Percentiles rank a stretch among this genome's conserved stretches.
phyloP scores from a whole-genome alignment of 2,329 filamentous ascomycete genomes.

The Colletotrichum salicis region DNA sequence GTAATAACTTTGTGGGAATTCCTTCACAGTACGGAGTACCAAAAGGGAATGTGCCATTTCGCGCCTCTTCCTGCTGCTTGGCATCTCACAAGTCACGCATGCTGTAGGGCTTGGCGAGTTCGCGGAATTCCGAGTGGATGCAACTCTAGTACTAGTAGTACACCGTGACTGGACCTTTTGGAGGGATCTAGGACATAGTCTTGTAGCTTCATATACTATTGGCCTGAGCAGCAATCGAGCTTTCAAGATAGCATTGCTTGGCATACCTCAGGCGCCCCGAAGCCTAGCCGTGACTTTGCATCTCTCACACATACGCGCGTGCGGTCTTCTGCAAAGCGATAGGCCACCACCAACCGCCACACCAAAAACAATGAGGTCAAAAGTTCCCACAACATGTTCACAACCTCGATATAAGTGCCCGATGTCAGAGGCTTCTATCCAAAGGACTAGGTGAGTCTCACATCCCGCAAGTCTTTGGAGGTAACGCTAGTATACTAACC shows the following conservation, averaged over 20 bases:
- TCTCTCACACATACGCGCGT: too few species aligned
- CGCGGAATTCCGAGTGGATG: background rate
- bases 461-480: background rate
- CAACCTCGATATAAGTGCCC: background rate
- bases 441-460: background rate
- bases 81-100: background rate
- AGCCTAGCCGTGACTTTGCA: too few species aligned
- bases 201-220: background rate
- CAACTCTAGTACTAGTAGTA: too few species aligned
- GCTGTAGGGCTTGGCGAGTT: background rate
- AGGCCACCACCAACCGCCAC: background rate
- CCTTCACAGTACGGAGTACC: too few species aligned
- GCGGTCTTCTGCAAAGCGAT: too few species aligned
- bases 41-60: background rate
- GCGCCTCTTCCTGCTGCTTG: background rate
- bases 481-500: background rate
- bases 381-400: background rate
- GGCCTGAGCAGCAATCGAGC: background rate
- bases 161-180: background rate
- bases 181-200: background rate
- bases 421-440: background rate
- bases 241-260: background rate
- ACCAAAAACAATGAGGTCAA: background rate
- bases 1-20: too few species aligned
- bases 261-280: background rate